phyloP scores from a whole-genome alignment of 2,329 filamentous ascomycete genomes.

The Aureobasidium sp. region DNA sequence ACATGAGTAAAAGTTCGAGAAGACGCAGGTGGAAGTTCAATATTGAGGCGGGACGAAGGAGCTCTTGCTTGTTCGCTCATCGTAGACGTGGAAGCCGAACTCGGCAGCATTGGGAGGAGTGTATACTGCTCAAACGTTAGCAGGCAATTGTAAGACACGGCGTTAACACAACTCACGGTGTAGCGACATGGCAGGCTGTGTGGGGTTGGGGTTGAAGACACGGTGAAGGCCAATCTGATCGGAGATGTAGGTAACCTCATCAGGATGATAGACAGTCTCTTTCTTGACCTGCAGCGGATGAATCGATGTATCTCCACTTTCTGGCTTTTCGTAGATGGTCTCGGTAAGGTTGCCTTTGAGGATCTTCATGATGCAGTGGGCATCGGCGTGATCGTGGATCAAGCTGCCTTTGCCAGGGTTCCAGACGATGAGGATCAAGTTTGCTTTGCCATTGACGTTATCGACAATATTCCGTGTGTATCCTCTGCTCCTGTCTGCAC shows the following conservation, averaged over 20 bases:
- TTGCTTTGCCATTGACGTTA: slow-evolving; percentile 75
- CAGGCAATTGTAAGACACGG: background rate
- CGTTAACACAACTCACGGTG: slow-evolving; percentile 47
- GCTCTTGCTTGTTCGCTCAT: slow-evolving; percentile 64
- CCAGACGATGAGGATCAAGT: slow-evolving; percentile 83
- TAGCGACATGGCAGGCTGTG: slow-evolving; percentile 72
- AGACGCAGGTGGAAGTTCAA: background rate
- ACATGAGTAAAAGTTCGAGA: too few species aligned
- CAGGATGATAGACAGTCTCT: slow-evolving; percentile 58
- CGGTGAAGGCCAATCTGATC: slow-evolving; percentile 80
- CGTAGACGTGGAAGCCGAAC: slow-evolving; percentile 73
- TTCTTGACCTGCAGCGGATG: slow-evolving; percentile 52
- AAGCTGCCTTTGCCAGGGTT: slow-evolving; percentile 72
- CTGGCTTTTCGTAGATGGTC: slow-evolving; percentile 60
- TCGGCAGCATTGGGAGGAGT: slow-evolving; percentile 83
- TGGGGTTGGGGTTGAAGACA: slow-evolving; percentile 63
- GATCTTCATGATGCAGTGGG: slow-evolving; percentile 88
- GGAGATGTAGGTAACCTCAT: slow-evolving; percentile 83
- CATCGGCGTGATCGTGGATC: slow-evolving; percentile 72
- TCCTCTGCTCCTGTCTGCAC: slow-evolving; percentile 58
- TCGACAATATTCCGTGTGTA: slow-evolving; percentile 90
- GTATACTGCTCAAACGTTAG: slow-evolving; percentile 46
- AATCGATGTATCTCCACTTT: background rate
- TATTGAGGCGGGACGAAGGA: slow-evolving; percentile 46
- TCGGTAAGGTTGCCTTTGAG: slow-evolving; percentile 72